phyloP scores from a whole-genome alignment of 225 moss, liverwort and hornwort genomes.

The Pleurozium schreberi region DNA sequence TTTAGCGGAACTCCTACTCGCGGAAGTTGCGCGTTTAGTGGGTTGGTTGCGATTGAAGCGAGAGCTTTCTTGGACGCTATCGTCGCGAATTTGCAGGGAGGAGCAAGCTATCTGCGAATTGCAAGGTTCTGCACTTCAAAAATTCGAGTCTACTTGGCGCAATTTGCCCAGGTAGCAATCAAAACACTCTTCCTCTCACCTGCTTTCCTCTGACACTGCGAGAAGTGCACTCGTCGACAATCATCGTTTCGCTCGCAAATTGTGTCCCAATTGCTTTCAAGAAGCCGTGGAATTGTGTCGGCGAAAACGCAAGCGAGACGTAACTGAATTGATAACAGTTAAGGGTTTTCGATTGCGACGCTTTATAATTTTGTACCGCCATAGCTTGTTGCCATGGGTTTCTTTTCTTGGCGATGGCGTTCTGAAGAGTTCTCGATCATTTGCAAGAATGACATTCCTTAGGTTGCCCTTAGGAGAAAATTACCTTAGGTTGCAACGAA shows the following conservation, averaged over 20 bases:
- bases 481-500: background rate
- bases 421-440: background rate
- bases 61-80: background rate
- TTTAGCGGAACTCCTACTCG: background rate
- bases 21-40: background rate
- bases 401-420: background rate
- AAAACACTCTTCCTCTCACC: background rate
- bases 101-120: background rate
- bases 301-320: background rate
- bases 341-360: background rate
- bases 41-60: background rate
- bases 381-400: background rate
- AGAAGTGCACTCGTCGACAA: background rate
- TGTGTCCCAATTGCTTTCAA: background rate
- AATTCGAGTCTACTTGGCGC: background rate
- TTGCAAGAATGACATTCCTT: background rate
- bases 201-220: background rate
- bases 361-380: background rate
- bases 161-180: conserved; percentile 4
- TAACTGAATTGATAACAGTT: background rate
- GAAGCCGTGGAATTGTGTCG: background rate
- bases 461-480: background rate
- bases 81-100: background rate
- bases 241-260: too few relatives aligned
- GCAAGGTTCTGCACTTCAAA: background rate